A percentile compares a stretch with the other conserved stretches of the same genome.
These are phyloP conservation scores for Colletotrichum horii DNA, from an alignment of 2,329 filamentous ascomycete genomes.

Conservation along the genomic window DNA sequence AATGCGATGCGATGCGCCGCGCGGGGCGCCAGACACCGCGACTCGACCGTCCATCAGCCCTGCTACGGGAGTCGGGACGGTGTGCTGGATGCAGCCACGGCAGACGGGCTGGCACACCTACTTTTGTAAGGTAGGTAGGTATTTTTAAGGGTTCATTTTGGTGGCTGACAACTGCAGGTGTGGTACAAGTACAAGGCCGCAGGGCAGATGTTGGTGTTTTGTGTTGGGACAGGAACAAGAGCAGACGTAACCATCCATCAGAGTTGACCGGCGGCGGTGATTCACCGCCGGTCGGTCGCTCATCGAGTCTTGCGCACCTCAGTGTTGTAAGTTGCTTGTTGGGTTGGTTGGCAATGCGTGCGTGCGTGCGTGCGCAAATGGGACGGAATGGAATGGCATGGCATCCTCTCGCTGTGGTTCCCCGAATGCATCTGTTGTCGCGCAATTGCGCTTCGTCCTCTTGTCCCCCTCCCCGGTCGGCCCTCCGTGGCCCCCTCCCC, in stretches of 20 bases:
- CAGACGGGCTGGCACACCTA: background rate
- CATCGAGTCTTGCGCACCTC: background rate
- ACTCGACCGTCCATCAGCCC: background rate
- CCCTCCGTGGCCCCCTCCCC: background rate
- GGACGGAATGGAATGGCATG: background rate
- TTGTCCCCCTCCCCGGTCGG: background rate
- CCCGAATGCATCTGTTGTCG: background rate
- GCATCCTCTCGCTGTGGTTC: background rate
- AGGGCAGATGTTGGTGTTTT: background rate
- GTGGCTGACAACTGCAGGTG: background rate
- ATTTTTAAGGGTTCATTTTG: background rate
- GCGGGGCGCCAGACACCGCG: background rate
- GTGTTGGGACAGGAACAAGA: background rate
- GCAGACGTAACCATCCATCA: background rate
- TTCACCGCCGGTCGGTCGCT: background rate
- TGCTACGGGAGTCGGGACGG: background rate
- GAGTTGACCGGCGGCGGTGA: background rate
- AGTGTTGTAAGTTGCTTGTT: background rate
- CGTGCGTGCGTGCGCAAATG: background rate
- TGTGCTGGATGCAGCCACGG: slow-evolving; percentile 12
- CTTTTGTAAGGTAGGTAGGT: background rate
- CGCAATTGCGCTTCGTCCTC: background rate
- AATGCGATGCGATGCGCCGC: slow-evolving; percentile 13
- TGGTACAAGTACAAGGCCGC: background rate
- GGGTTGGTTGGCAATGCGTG: background rate